Base-by-base conservation (phyloP, 768 basidiomycete species). In the Boletus eberwhitei region DNA sequence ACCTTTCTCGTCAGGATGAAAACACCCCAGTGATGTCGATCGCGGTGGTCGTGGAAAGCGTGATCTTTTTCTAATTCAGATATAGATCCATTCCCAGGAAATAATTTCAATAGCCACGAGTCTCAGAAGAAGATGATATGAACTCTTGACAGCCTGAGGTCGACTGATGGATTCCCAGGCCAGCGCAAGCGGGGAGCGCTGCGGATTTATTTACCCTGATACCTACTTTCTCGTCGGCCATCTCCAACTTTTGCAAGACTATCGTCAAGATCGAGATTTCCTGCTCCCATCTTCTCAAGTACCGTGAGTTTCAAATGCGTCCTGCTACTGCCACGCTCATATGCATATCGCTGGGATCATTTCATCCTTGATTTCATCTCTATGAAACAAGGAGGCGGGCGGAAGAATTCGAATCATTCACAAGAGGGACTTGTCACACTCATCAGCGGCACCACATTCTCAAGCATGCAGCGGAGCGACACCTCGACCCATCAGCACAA, bases 351-450 rank as follows among this genome's bases (percentile, higher is more conserved):
- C 54, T 53, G 38, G 31, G 29, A 44, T 48, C 54, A 43, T 29
- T 64, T 66, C 29, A 29, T 29, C 29, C 55, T 22, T 48, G 24
- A 43, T 32, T 64, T 66, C 29, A 29, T 29, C 29, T 57, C 29
- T 48, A 24, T 59, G 64, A 67, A 62, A 65, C 66, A 55, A 43
- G 47, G 47, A 38, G 42, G 50, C 46, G n/a, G 44, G 36, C 52
- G 34, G 55, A 48, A 52, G 57, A 67, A 53, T 47, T 54, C 52
- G 57, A 55, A 62, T 26, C 47, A 22, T 21, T 5, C 36, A 16
- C 38, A 17, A 26, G 37, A 42, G 21, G 14, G 40, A 21, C 58
- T 31, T 50, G 50, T 52, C 43, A 65, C 53, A 54, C 44, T n/a
- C n/a, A 59, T 50, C 51, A 56, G 8, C 50, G 1, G 34, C 53